Evolutionary conservation across 2,329 filamentous ascomycete species (phyloP).

Genomic region (Fusarium falciforme): DNA sequence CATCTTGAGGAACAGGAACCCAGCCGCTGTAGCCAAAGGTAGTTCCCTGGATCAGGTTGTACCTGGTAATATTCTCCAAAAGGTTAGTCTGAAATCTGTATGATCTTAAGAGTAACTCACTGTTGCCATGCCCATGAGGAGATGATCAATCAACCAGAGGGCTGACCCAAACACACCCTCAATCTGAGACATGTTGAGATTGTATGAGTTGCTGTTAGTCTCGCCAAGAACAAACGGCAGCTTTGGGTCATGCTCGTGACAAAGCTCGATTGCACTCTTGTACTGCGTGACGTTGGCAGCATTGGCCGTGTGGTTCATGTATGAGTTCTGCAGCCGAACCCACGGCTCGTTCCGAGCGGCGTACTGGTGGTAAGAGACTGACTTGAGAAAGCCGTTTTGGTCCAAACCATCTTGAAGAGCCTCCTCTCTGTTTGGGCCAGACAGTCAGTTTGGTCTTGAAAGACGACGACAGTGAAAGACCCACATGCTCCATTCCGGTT

Average conservation of each 20-base stretch:
- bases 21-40: neutral
- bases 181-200: conserved; percentile 2
- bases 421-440: neutral
- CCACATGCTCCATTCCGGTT: neutral
- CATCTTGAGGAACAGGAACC: neutral
- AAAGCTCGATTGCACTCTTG: neutral
- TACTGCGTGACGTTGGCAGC: neutral
- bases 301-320: neutral
- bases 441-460: neutral
- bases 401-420: neutral
- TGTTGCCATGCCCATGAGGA: neutral
- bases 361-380: neutral
- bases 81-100: neutral
- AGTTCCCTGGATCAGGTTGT: neutral
- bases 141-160: neutral
- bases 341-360: neutral
- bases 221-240: neutral
- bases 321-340: neutral
- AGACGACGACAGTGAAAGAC: neutral
- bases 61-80: neutral
- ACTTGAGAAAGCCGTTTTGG: neutral
- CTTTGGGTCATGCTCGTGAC: neutral
- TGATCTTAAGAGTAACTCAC: neutral
- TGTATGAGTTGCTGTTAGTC: neutral
- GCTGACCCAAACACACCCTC: neutral